Conservation (phyloP, 495 filamentous ascomycete species). For the Penicillium bialowiezense region DNA sequence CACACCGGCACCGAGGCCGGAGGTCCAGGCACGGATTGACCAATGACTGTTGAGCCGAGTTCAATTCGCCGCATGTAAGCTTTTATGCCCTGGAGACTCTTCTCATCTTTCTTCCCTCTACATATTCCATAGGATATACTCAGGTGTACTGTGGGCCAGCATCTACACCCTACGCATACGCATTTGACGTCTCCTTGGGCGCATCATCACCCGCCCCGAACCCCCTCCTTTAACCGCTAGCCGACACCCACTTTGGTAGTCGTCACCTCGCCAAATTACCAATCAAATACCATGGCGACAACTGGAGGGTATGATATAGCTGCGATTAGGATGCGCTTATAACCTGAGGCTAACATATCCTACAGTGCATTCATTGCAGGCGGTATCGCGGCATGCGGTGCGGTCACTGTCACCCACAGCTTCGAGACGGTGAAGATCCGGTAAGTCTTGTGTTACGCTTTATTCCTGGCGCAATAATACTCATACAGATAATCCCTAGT, state of each 20-base stretch:
- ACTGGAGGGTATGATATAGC: slow-evolving; percentile 45
- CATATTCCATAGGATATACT: too few relatives aligned
- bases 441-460: slow-evolving; percentile 37
- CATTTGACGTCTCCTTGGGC: too few relatives aligned
- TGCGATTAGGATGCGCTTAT: neutral
- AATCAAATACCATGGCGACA: slow-evolving; percentile 43
- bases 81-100: slow-evolving; percentile 11
- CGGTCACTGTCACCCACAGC: slow-evolving; percentile 95
- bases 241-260: too few relatives aligned
- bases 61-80: slow-evolving; percentile 25
- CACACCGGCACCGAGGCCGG: slow-evolving; percentile 12
- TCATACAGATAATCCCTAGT: slow-evolving; percentile 35
- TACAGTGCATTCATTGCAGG: slow-evolving; percentile 80
- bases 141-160: too few relatives aligned
- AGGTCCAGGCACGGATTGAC: slow-evolving; percentile 12
- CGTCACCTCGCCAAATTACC: neutral
- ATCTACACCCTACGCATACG: too few relatives aligned
- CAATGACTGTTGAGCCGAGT: slow-evolving; percentile 13
- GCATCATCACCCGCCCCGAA: slow-evolving; percentile 14
- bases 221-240: slow-evolving; percentile 16
- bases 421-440: slow-evolving; percentile 99
- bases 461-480: neutral
- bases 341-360: slow-evolving; percentile 10
- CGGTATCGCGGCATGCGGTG: slow-evolving; percentile 93
- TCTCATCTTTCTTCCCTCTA: slow-evolving; percentile 9